These are phyloP conservation scores for Heritiera littoralis DNA, from an alignment of 345 rosid species.

Conservation along the genomic window DNA sequence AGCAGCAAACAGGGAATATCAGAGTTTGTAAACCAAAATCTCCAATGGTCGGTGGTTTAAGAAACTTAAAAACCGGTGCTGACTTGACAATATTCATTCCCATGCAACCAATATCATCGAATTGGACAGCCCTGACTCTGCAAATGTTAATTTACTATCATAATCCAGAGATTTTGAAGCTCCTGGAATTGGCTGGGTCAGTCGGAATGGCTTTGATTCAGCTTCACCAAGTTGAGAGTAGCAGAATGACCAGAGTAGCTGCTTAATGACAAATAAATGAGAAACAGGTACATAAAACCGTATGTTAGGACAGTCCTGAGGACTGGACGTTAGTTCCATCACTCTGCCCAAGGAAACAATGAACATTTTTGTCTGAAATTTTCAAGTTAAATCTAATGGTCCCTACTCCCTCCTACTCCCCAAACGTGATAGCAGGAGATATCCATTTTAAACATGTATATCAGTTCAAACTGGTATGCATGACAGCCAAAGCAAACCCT, in stretches of 20 bases:
- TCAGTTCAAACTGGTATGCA: background rate
- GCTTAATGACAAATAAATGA: slow-evolving; percentile 26
- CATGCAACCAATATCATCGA: slow-evolving; percentile 76
- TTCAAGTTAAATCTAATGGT: slow-evolving; percentile 10
- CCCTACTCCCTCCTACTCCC: background rate
- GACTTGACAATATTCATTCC: slow-evolving; percentile 43
- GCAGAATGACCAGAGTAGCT: slow-evolving; percentile 96
- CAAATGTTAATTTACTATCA: slow-evolving; percentile 67
- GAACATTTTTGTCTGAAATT: background rate
- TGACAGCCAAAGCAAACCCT: background rate
- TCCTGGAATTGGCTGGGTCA: slow-evolving; percentile 88
- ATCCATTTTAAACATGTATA: background rate
- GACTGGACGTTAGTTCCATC: background rate
- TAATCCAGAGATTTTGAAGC: slow-evolving; percentile 72
- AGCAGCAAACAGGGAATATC: background rate
- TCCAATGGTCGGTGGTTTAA: slow-evolving; percentile 1
- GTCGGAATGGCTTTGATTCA: slow-evolving; percentile 61
- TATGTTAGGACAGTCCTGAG: slow-evolving; percentile 5
- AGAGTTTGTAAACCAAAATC: background rate
- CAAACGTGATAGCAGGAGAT: background rate
- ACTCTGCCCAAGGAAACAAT: slow-evolving; percentile 13
- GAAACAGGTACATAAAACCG: background rate
- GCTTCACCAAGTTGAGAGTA: slow-evolving; percentile 60
- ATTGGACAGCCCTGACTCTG: slow-evolving; percentile 85
- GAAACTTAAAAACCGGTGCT: background rate